A percentile compares a stretch with the other conserved stretches of the same genome.
phyloP scores from a whole-genome alignment of 495 filamentous ascomycete genomes.

The Neurospora hispaniola region DNA sequence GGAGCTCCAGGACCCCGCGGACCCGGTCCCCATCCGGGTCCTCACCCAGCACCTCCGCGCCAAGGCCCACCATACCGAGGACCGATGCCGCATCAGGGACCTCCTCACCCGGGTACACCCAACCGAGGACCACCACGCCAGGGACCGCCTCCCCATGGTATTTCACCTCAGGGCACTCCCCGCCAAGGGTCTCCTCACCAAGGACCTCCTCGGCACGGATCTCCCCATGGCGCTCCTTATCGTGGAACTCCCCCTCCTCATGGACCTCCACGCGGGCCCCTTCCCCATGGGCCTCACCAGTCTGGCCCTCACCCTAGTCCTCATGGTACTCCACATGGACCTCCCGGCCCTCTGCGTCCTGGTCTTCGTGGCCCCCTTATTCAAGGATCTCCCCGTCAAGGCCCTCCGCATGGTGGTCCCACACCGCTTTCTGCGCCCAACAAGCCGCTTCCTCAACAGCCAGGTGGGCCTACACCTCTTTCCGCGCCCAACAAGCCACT shows the following conservation, averaged over 20 bases:
- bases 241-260: no score
- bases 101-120: no score
- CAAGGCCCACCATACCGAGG: background rate
- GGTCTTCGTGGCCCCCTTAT: background rate
- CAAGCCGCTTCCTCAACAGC: background rate
- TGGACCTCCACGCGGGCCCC: background rate
- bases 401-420: background rate
- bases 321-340: slow-evolving; percentile 5
- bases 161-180: no score
- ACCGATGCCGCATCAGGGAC: background rate
- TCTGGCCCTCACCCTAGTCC: slow-evolving; percentile 4
- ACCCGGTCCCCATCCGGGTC: background rate
- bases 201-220: no score
- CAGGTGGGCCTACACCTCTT: slow-evolving; percentile 2
- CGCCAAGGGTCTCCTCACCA: no score
- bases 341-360: background rate
- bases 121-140: no score
- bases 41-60: slow-evolving; percentile 1
- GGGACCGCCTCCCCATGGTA: no score
- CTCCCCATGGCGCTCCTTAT: no score
- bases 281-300: background rate
- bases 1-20: background rate
- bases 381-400: slow-evolving; percentile 8
- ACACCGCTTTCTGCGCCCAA: slow-evolving; percentile 3
- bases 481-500: background rate